phyloP scores from a whole-genome alignment of 2,329 filamentous ascomycete genomes.

The Monilinia fructigena region DNA sequence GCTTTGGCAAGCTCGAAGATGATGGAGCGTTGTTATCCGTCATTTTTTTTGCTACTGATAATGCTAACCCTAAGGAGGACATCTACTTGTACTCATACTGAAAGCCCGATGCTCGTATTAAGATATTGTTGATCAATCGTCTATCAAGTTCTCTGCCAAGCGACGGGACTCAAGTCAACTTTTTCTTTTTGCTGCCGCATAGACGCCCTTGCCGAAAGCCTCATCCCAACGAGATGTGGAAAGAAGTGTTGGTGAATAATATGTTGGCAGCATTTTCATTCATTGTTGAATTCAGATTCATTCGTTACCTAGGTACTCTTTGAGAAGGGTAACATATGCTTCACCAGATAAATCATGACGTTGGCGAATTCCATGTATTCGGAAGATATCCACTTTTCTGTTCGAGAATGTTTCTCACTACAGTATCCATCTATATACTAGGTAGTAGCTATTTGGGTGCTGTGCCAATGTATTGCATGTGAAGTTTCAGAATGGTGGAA shows the following conservation, averaged over 20 bases:
- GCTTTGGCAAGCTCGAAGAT: slow-evolving; percentile 16
- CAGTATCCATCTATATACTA: too few species aligned
- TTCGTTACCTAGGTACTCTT: not conserved
- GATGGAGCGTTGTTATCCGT: not conserved
- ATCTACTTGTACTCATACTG: slow-evolving; percentile 1
- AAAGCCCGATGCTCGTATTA: not conserved
- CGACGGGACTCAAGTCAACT: not conserved
- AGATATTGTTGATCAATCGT: slow-evolving; percentile 1
- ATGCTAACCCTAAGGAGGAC: not conserved
- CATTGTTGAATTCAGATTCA: not conserved
- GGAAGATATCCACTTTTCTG: slow-evolving; percentile 7
- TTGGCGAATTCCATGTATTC: not conserved
- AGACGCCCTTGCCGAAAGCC: slow-evolving; percentile 2
- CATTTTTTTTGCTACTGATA: slow-evolving; percentile 8
- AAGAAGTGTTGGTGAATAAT: not conserved
- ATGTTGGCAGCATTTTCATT: not conserved
- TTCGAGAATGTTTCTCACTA: not conserved
- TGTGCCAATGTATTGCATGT: not conserved
- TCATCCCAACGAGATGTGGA: not conserved
- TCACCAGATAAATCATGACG: not conserved
- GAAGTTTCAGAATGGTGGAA: not conserved
- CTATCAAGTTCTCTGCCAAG: slow-evolving; percentile 2
- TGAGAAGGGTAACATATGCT: not conserved
- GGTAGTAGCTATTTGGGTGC: not conserved
- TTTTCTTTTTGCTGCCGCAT: not conserved